Percentiles rank a stretch among this genome's conserved stretches.
Conservation (phyloP, 805 yeast species). For the Metschnikowia drakensbergensis region DNA sequence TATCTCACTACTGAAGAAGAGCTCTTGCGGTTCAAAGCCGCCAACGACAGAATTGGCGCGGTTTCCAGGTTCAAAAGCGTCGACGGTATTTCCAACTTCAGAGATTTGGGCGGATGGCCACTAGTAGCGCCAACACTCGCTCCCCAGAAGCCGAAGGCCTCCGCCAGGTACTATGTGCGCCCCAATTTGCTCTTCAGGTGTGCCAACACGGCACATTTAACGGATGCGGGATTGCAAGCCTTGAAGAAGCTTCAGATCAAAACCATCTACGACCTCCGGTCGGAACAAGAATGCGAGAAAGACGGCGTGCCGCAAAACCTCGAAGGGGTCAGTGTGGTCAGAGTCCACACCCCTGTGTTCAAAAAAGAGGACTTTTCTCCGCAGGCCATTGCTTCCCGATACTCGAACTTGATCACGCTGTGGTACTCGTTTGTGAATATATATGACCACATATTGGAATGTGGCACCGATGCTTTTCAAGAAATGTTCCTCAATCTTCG, state of each 20-base stretch:
- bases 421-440: constrained; percentile 62
- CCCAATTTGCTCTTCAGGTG: constrained; percentile 57
- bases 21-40: constrained; percentile 46
- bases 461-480: constrained; percentile 47
- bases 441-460: constrained; percentile 53
- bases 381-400: constrained; percentile 53
- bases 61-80: constrained; percentile 56
- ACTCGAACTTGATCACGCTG: constrained; percentile 51
- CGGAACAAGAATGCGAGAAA: constrained; percentile 49
- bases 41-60: constrained; percentile 33
- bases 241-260: constrained; percentile 45
- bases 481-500: constrained; percentile 52
- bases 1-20: constrained; percentile 50
- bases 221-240: constrained; percentile 44
- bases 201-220: constrained; percentile 54
- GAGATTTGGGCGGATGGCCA: constrained; percentile 80
- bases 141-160: not conserved
- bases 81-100: constrained; percentile 67
- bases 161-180: constrained; percentile 39
- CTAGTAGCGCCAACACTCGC: constrained; percentile 26
- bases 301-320: constrained; percentile 40
- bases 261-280: constrained; percentile 65
- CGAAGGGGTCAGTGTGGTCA: constrained; percentile 41
- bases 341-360: constrained; percentile 58
- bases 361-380: constrained; percentile 57